Evolutionary conservation across 495 filamentous ascomycete species (phyloP).

Genomic region (Hypoxylon rickii): DNA sequence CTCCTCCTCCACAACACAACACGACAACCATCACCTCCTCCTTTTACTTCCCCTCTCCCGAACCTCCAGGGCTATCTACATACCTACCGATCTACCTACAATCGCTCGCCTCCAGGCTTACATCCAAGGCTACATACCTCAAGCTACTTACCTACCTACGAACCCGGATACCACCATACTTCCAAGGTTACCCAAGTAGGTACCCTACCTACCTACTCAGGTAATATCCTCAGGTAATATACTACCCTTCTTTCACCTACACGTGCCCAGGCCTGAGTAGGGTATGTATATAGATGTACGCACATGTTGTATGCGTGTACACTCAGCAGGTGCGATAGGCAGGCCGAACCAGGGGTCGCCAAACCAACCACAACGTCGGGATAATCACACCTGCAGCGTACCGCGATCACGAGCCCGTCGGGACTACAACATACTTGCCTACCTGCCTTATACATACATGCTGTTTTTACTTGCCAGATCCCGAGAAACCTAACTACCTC

Average conservation of each 20-base stretch:
- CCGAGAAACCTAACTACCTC: no score
- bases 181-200: no score
- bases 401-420: slow-evolving; percentile 27
- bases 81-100: no score
- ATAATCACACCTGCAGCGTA: slow-evolving; percentile 30
- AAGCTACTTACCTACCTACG: no score
- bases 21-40: neutral
- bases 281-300: neutral
- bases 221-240: no score
- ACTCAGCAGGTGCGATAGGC: neutral
- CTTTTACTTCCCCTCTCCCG: neutral
- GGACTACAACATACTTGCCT: slow-evolving; percentile 3
- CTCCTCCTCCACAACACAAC: no score
- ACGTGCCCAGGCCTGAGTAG: no score
- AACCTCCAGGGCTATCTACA: no score
- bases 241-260: neutral
- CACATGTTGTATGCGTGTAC: neutral
- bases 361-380: slow-evolving; percentile 26
- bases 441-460: neutral
- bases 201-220: no score
- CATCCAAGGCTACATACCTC: no score
- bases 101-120: neutral
- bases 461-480: no score
- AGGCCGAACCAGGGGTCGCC: neutral
- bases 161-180: no score